Conservation (phyloP, 2,329 filamentous ascomycete genomes). For the Coniochaeta ligniaria region DNA sequence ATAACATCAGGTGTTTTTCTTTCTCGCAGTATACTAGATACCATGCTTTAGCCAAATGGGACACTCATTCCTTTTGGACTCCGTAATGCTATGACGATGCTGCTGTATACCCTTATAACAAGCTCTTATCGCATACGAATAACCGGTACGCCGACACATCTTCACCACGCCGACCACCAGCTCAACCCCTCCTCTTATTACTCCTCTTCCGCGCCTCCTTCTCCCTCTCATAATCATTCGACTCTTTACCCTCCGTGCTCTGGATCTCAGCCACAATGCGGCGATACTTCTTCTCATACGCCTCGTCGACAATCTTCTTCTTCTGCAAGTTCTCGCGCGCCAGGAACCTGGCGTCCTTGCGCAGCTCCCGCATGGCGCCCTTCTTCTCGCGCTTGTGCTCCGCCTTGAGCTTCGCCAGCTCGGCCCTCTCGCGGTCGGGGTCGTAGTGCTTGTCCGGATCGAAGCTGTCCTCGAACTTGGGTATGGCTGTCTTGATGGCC, state of each 20-base stretch:
- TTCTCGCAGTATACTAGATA: neutral
- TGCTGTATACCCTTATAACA: too few relatives aligned
- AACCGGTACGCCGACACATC: neutral
- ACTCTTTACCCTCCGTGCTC: conserved; percentile 79
- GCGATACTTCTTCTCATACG: conserved; percentile 96
- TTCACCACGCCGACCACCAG: neutral
- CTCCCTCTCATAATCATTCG: conserved; percentile 85
- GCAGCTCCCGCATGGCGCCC: conserved; percentile 85
- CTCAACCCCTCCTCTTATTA: conserved; percentile 30
- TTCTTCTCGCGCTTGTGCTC: conserved; percentile 96
- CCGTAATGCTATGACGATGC: neutral
- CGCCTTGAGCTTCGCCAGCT: conserved; percentile 73
- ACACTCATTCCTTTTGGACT: neutral
- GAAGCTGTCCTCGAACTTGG: conserved; percentile 94
- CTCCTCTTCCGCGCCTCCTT: conserved; percentile 66
- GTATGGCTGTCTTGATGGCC: conserved; percentile 79
- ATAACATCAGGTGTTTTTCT: neutral
- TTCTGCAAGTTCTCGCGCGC: conserved; percentile 80
- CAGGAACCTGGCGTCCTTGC: conserved; percentile 93
- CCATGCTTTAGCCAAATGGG: neutral
- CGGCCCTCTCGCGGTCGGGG: conserved; percentile 81
- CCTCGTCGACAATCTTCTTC: conserved; percentile 89
- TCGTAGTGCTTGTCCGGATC: conserved; percentile 97
- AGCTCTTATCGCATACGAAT: too few relatives aligned
- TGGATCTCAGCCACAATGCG: conserved; percentile 91